Evolutionary conservation across 2,329 filamentous ascomycete genomes (phyloP), one percentile per base, ranked within the genome.

Genomic region (Phaeosphaeria sp.): DNA sequence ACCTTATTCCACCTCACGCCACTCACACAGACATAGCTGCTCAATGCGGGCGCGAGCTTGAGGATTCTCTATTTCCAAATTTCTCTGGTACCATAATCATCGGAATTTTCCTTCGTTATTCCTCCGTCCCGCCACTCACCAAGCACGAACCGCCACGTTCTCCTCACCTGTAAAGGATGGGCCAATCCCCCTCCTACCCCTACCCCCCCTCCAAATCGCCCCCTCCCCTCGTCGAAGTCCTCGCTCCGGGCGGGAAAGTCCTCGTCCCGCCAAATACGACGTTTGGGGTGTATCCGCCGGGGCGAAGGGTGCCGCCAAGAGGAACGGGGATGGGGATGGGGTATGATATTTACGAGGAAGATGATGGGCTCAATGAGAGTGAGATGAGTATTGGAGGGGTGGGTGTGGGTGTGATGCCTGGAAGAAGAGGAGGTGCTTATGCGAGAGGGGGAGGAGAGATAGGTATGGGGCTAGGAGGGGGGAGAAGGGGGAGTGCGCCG

Each of bases 201-300:
- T 17, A 40, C 6, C 9, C 7, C 30, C 11, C 20, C 3, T 49
- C 33, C 21, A 22, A 33, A 24, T 40, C 59, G 11, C 65, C 68
- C 3, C 64, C 66, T 2, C 68, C 69, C 1, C 65, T 72, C 20
- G 54, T 73, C 49, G 52, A 66, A 47, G 58, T 74, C 55, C 49
- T 52, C 25, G 68, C 67, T 7, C 62, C 64, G 1, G 45, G 52
- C 24, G 66, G 63, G 33, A 63, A 58, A 45, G 53, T 71, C 39
- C 40, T 71, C 21, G 61, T 74, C 22, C 68, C 70, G 2, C 52
- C 63, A 11, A 6, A 45, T 24, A 44, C 59, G 7, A 44, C 43
- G 0, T 51, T 55, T 21, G 22, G 15, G 11, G 42, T 54, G 3
- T 36, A 56, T 49, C 53, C 50, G 7, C 33, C 47, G 1, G 8